Evolutionary conservation across 2,329 filamentous ascomycete species (phyloP).

Genomic region (Aureobasidium sp.): DNA sequence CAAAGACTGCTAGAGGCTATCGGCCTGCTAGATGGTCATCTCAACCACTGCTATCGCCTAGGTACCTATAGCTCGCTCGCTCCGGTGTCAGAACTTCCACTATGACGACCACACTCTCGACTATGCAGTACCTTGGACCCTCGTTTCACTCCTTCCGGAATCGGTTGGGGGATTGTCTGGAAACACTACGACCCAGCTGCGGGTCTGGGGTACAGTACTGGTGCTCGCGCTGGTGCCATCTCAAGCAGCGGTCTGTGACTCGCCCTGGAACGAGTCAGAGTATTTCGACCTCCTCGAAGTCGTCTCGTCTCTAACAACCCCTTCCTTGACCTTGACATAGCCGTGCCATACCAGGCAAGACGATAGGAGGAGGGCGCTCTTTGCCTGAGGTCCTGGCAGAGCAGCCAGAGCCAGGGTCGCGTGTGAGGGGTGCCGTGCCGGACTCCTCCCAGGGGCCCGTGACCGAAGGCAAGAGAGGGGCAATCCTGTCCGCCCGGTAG

Average conservation of each 20-base stretch:
- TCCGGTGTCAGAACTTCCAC: too few species aligned
- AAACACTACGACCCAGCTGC: too few species aligned
- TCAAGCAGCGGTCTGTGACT: neutral
- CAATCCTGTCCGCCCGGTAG: neutral
- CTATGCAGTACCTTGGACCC: too few species aligned
- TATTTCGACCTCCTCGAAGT: neutral
- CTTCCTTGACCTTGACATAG: neutral
- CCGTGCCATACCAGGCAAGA: neutral
- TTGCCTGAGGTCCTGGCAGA: neutral
- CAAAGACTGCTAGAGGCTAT: too few species aligned
- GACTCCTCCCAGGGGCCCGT: neutral
- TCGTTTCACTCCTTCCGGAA: too few species aligned
- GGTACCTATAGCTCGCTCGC: too few species aligned
- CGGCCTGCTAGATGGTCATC: too few species aligned
- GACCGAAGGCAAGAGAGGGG: neutral
- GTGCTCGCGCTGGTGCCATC: too few species aligned
- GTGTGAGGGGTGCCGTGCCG: neutral
- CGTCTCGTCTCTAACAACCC: neutral
- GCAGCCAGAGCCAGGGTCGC: neutral
- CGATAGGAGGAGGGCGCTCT: neutral
- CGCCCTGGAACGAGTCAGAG: neutral
- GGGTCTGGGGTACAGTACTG: too few species aligned
- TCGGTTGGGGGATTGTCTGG: too few species aligned
- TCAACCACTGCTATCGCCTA: too few species aligned
- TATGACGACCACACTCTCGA: too few species aligned